Base-by-base conservation (phyloP, 305 asterid genomes). In the Fraxinus albicans region DNA sequence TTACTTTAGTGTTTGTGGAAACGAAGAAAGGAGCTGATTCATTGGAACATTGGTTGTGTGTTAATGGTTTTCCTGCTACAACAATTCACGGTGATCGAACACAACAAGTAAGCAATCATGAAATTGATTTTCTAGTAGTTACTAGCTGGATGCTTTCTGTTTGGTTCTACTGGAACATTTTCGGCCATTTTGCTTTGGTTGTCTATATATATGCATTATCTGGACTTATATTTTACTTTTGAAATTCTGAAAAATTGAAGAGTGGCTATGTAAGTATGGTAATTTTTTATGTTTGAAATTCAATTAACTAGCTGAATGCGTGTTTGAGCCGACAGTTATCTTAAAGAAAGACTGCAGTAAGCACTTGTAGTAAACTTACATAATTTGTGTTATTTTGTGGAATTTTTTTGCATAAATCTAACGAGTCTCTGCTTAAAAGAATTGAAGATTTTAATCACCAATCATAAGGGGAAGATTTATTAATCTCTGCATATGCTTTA, bases 11-110 rank as follows among this genome's bases (percentile, higher is more conserved):
- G 83, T 92, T 92, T 87, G 97, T 92, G 88, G 97, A 92, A 86
- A 92, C 97, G 19, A 92, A 92, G 89, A 92, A 90, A 73, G 97
- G 97, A 70, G 95, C 97, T 73, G 97, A 92, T 76, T 86, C 97
- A 15, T 87, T 92, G 87, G 97, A 92, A 77, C 86, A 91, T 78
- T 92, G 97, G 97, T 83, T 92, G 76, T 91, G 86, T 79, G 25
- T 60, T 25, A 92, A 92, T 88, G 91, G 93, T 77, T 92, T 92
- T 86, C 94, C 94, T 84, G 94, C 96, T 70, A 92, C 96, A 79
- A 89, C 96, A 33, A 92, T 92, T 83, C 96, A 92, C 3, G 96
- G 96, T 75, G 96, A 92, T 85, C 91, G 96, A 80, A 86, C 96
- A 2, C 96, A 92, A 79, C 93, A 86, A 89, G 92, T 88, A 75